These are phyloP conservation scores for Camelina neglecta DNA, from an alignment of 345 rosid genomes.

Conservation along the genomic window DNA sequence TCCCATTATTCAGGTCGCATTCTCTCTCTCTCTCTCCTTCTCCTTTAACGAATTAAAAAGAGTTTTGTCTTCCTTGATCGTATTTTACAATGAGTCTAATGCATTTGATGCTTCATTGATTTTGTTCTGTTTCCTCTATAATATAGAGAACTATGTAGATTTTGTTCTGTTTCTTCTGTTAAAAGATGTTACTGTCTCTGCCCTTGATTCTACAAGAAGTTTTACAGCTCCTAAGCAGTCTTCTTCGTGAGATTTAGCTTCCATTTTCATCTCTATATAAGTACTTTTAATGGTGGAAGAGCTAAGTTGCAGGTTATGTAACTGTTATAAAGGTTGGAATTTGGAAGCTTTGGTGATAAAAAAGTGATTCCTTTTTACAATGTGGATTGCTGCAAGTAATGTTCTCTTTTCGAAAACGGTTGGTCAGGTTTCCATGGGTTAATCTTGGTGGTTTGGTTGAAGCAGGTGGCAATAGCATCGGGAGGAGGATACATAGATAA, in stretches of 20 bases:
- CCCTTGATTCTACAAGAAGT: neutral
- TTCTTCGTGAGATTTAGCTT: neutral
- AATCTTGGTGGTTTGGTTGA: slow-evolving; percentile 19
- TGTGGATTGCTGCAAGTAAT: neutral
- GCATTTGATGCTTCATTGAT: neutral
- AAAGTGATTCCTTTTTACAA: neutral
- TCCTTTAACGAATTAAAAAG: no score
- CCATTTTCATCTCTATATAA: neutral
- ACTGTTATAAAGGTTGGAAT: neutral
- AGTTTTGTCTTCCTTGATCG: neutral
- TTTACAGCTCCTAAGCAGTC: neutral
- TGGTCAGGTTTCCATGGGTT: neutral
- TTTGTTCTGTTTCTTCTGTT: no score
- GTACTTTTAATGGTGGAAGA: neutral
- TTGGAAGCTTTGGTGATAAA: slow-evolving; percentile 8
- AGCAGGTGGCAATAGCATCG: slow-evolving; percentile 78
- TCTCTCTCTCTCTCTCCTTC: neutral
- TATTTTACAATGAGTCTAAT: no score
- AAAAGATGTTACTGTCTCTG: neutral
- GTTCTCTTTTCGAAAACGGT: neutral
- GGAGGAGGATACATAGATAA: slow-evolving; percentile 69
- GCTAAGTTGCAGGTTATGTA: neutral
- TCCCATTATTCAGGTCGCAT: slow-evolving; percentile 72
- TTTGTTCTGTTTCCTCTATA: no score
- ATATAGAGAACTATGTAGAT: no score